Evolutionary conservation across 306 rosid genomes (phyloP).

Genomic region (Rubus idaeus): DNA sequence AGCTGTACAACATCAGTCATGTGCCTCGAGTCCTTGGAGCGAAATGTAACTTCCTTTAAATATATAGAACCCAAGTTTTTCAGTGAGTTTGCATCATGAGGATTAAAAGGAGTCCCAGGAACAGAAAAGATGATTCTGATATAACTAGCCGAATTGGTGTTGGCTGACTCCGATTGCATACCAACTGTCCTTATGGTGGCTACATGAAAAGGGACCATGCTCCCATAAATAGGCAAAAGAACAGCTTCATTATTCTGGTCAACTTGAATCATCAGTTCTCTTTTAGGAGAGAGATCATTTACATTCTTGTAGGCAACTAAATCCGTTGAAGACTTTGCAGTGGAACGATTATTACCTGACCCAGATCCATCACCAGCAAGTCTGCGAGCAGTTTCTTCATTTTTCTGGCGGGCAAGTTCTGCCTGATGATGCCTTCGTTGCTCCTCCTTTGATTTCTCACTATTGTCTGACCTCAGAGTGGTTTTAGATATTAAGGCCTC

Average conservation of each 20-base stretch:
- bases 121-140: conserved; percentile 78
- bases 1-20: conserved; percentile 79
- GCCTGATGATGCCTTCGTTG: conserved; percentile 96
- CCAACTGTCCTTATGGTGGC: conserved; percentile 80
- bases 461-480: conserved; percentile 87
- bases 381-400: conserved; percentile 95
- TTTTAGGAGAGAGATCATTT: conserved; percentile 73
- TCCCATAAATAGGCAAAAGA: conserved; percentile 86
- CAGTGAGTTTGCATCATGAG: conserved; percentile 69
- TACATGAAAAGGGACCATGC: conserved; percentile 91
- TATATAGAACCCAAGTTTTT: conserved; percentile 75
- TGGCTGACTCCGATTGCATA: conserved; percentile 55
- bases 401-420: conserved; percentile 97
- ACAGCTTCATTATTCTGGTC: conserved; percentile 91
- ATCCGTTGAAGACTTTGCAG: conserved; percentile 54
- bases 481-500: conserved; percentile 71
- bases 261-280: conserved; percentile 85
- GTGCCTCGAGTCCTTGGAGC: conserved; percentile 91
- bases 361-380: conserved; percentile 80
- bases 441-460: conserved; percentile 88
- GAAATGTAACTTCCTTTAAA: conserved; percentile 89
- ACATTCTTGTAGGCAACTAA: conserved; percentile 80
- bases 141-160: conserved; percentile 46
- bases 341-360: conserved; percentile 57
- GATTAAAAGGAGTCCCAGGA: conserved; percentile 90